Percentiles rank a stretch among this genome's conserved stretches.
phyloP scores from a whole-genome alignment of 164 flowering plant species.

The Taxillus chinensis region DNA sequence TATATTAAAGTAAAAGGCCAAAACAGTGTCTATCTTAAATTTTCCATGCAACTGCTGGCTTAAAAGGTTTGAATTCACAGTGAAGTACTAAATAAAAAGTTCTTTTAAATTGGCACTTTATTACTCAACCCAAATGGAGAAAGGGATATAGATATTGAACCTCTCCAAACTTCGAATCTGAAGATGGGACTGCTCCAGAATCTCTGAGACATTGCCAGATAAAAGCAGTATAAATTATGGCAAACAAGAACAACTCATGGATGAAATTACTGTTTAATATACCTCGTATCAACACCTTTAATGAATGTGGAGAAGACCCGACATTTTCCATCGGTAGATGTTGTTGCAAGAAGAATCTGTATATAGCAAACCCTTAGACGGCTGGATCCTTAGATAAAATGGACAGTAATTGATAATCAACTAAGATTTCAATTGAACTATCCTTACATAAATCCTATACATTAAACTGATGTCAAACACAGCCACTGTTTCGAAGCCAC shows the following conservation, averaged over 20 bases:
- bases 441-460: no score
- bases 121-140: not conserved
- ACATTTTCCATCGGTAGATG: conserved; percentile 98
- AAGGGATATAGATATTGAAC: conserved; percentile 22
- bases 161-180: conserved; percentile 96
- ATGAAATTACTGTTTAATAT: conserved; percentile 8
- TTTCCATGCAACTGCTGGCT: no score
- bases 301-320: conserved; percentile 90
- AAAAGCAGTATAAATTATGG: not conserved
- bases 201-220: conserved; percentile 40
- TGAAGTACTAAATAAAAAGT: no score
- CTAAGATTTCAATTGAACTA: no score
- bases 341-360: conserved; percentile 89
- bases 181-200: conserved; percentile 35
- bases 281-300: conserved; percentile 93
- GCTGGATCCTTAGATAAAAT: no score
- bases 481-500: no score
- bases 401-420: no score
- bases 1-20: no score
- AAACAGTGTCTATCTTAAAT: no score
- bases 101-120: not conserved
- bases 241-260: not conserved
- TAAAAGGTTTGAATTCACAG: no score
- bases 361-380: not conserved
- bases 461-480: no score